Conservation (phyloP, 2,329 filamentous ascomycete genomes). For the Pseudocercospora vitis region DNA sequence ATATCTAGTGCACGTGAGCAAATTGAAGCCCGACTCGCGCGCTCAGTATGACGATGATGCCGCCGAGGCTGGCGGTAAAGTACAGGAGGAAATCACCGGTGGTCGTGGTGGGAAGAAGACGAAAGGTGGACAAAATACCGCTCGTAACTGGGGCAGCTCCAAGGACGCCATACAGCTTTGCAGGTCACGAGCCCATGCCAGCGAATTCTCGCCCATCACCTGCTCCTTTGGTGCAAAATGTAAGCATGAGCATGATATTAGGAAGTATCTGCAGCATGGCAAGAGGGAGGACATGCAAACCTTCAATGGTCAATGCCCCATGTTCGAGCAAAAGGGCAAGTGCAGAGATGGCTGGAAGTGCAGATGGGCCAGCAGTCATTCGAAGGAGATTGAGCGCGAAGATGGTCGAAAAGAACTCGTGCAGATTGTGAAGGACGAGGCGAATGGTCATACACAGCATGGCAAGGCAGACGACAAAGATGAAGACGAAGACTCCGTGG, state of each 20-base stretch:
- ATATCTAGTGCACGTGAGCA: constrained; percentile 48
- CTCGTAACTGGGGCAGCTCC: constrained; percentile 76
- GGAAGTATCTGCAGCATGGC: constrained; percentile 79
- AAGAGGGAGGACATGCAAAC: constrained; percentile 77
- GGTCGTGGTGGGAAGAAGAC: constrained; percentile 50
- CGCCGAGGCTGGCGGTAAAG: constrained; percentile 53
- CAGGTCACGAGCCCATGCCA: constrained; percentile 65
- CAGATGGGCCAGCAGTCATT: constrained; percentile 84
- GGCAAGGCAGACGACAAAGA: constrained; percentile 39
- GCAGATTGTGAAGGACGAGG: constrained; percentile 58
- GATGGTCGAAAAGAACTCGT: constrained; percentile 83
- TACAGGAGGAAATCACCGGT: constrained; percentile 32
- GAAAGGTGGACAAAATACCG: constrained; percentile 76
- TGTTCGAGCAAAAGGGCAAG: constrained; percentile 72
- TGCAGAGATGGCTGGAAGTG: constrained; percentile 93
- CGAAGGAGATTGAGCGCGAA: constrained; percentile 71
- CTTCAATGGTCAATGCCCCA: constrained; percentile 75
- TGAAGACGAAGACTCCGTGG: constrained; percentile 47
- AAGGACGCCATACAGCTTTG: constrained; percentile 77
- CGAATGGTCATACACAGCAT: constrained; percentile 11
- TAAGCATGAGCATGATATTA: constrained; percentile 77
- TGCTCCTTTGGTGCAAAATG: constrained; percentile 81
- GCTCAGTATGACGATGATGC: constrained; percentile 39
- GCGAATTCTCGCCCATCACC: constrained; percentile 76
- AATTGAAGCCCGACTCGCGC: constrained; percentile 8